These are phyloP conservation scores for Sporothrix protearum DNA, from an alignment of 2,329 filamentous ascomycete species.

Conservation along the genomic window DNA sequence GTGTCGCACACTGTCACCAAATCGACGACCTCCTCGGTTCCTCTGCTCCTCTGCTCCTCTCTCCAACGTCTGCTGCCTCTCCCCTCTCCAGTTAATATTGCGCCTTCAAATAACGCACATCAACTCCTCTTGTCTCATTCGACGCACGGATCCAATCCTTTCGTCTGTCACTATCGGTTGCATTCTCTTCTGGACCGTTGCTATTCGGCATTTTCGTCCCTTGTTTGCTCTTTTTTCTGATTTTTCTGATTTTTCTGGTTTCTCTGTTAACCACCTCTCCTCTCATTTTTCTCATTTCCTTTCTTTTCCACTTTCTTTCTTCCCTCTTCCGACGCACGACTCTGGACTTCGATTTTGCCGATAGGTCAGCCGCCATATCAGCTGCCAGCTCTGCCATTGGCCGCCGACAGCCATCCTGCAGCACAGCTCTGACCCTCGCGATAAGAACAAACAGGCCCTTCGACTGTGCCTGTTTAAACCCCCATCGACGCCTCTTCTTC, in stretches of 20 bases:
- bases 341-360: background rate
- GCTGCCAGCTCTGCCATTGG: constrained; percentile 21
- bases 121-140: constrained; percentile 11
- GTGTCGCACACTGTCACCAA: background rate
- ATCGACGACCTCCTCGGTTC: constrained; percentile 1
- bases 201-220: background rate
- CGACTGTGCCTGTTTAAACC: background rate
- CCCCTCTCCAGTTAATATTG: constrained; percentile 6
- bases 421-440: constrained; percentile 3
- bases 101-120: constrained; percentile 17
- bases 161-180: background rate
- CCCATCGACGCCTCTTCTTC: background rate
- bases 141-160: background rate
- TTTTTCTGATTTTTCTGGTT: background rate
- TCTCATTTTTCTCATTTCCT: background rate
- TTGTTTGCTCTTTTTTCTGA: background rate
- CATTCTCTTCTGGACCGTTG: background rate
- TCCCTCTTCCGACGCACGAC: background rate
- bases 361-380: constrained; percentile 13
- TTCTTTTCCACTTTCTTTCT: background rate
- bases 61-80: constrained; percentile 4
- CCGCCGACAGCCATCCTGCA: background rate
- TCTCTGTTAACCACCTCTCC: background rate
- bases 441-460: background rate
- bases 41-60: constrained; percentile 11